Evolutionary conservation across 768 basidiomycete species (phyloP).

Genomic region (Tylopilus sp.): DNA sequence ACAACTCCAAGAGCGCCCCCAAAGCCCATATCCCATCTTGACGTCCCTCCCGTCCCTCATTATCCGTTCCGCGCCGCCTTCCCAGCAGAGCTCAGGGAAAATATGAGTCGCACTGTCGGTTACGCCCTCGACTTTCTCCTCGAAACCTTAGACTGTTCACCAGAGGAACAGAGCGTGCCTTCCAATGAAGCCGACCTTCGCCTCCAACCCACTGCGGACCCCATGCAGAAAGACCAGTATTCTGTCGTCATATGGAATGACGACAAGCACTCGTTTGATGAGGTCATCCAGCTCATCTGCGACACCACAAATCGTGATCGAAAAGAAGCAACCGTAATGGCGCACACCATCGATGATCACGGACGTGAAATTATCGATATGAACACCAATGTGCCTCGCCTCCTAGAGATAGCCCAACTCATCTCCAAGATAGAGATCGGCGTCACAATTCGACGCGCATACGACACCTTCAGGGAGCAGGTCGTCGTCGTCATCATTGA

Average conservation of each 20-base stretch:
- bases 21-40: slow-evolving; percentile 39
- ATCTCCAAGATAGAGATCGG: slow-evolving; percentile 89
- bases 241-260: slow-evolving; percentile 93
- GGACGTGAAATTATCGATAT: slow-evolving; percentile 86
- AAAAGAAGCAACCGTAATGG: slow-evolving; percentile 56
- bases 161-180: slow-evolving; percentile 72
- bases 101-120: slow-evolving; percentile 68
- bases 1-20: slow-evolving; percentile 43
- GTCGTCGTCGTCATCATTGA: slow-evolving; percentile 80
- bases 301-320: slow-evolving; percentile 49
- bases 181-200: slow-evolving; percentile 65
- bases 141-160: slow-evolving; percentile 77
- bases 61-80: slow-evolving; percentile 54
- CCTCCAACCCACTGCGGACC: slow-evolving; percentile 71
- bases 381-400: slow-evolving; percentile 44
- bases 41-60: slow-evolving; percentile 58
- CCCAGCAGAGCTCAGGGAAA: slow-evolving; percentile 67
- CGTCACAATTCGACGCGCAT: slow-evolving; percentile 82
- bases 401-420: slow-evolving; percentile 76
- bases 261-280: slow-evolving; percentile 92
- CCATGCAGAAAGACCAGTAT: slow-evolving; percentile 75
- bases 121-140: slow-evolving; percentile 82
- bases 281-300: slow-evolving; percentile 72
- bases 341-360: slow-evolving; percentile 64
- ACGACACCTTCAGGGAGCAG: slow-evolving; percentile 88